Evolutionary conservation across 176 grass and related monocot species (phyloP).

Genomic region (Zizania latifolia): DNA sequence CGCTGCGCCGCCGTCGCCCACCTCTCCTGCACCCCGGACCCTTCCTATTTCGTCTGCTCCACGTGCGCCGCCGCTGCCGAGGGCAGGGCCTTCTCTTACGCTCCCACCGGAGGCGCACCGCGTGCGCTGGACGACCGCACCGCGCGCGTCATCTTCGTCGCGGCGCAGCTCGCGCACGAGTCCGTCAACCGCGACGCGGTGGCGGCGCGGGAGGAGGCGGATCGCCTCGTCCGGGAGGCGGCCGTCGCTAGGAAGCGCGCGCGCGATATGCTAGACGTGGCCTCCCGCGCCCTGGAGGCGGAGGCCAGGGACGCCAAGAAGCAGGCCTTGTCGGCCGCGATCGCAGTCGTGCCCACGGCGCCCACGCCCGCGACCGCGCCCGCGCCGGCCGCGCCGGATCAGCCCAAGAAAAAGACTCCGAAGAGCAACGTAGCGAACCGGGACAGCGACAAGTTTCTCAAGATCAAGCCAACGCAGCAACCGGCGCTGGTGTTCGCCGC

Average conservation of each 20-base stretch:
- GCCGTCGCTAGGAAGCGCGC: conserved; percentile 51
- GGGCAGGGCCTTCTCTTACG: conserved; percentile 29
- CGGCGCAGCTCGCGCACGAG: conserved; percentile 45
- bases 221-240: conserved; percentile 58
- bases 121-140: conserved; percentile 18
- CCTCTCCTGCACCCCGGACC: not conserved
- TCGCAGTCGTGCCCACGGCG: too few relatives aligned
- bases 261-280: conserved; percentile 58
- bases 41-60: not conserved
- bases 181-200: conserved; percentile 47
- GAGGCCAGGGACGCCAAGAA: conserved; percentile 30
- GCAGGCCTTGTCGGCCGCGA: too few relatives aligned
- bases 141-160: conserved; percentile 57
- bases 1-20: not conserved
- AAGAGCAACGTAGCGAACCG: not conserved
- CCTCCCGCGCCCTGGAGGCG: conserved; percentile 32
- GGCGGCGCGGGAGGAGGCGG: conserved; percentile 43
- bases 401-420: not conserved
- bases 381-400: not conserved
- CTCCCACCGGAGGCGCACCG: not conserved
- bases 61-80: not conserved
- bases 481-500: not conserved
- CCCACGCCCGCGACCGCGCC: not conserved
- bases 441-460: not conserved
- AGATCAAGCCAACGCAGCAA: not conserved